Evolutionary conservation across 306 rosid species (phyloP).

Genomic region (Lathyrus aphaca): DNA sequence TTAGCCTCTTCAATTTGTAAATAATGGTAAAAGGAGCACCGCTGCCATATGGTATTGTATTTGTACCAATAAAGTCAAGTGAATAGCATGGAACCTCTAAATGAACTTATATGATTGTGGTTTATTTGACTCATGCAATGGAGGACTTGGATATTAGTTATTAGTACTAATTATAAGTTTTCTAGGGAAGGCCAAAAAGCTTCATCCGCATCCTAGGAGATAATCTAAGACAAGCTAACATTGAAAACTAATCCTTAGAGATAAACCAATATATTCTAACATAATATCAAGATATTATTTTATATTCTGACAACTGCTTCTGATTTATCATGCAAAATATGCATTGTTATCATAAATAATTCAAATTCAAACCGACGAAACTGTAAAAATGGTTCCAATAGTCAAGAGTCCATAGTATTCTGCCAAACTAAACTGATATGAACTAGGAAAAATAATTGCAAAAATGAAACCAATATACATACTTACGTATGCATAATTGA

Average conservation of each 20-base stretch:
- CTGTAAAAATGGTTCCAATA: conserved; percentile 13
- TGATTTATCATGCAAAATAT: conserved; percentile 5
- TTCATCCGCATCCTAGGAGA: background rate
- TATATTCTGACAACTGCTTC: background rate
- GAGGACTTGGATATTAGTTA: background rate
- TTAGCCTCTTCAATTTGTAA: background rate
- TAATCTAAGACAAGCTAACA: background rate
- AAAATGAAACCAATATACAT: background rate
- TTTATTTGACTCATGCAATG: conserved; percentile 14
- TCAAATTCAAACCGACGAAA: conserved; percentile 22
- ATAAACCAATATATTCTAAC: background rate
- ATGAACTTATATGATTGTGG: conserved; percentile 5
- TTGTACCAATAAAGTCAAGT: background rate
- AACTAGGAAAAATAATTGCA: conserved; percentile 19
- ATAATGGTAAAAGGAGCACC: conserved; percentile 1
- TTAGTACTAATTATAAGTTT: background rate
- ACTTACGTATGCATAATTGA: background rate
- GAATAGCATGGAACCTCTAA: conserved; percentile 8
- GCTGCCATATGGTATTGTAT: background rate
- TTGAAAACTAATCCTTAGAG: background rate
- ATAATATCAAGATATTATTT: background rate
- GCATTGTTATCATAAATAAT: conserved; percentile 20
- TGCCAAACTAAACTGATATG: conserved; percentile 16
- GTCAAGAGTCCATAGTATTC: conserved; percentile 12
- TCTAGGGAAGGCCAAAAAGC: conserved; percentile 13